phyloP scores from a whole-genome alignment of 2,329 filamentous ascomycete genomes.

The Massarina eburnea region DNA sequence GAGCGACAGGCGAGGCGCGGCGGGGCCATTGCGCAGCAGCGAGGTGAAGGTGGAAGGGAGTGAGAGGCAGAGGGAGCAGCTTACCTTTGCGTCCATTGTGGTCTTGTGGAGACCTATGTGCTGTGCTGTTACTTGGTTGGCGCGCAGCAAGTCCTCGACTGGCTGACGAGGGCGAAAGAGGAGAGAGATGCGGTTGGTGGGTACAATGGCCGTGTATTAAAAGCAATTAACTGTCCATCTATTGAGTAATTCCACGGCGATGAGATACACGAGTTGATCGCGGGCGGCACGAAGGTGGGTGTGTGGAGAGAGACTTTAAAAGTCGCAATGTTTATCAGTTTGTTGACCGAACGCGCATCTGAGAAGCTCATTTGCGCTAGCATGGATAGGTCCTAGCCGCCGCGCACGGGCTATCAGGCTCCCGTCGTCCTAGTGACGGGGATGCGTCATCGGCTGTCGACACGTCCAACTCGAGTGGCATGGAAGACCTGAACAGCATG shows the following conservation, averaged over 20 bases:
- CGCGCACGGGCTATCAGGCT: not conserved
- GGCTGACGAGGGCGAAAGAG: constrained; percentile 23
- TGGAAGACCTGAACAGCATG: not conserved
- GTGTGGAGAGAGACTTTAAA: constrained; percentile 1
- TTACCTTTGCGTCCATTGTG: constrained; percentile 51
- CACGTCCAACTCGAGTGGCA: not conserved
- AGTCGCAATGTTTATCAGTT: not conserved
- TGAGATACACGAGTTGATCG: constrained; percentile 40
- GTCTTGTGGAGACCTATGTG: constrained; percentile 5
- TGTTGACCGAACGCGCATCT: not conserved
- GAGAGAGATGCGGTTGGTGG: constrained; percentile 27
- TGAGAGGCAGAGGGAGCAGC: constrained; percentile 6
- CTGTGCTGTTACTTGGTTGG: not conserved
- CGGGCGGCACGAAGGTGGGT: constrained; percentile 16
- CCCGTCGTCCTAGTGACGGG: not conserved
- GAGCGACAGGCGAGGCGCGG: not conserved
- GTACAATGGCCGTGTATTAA: constrained; percentile 36
- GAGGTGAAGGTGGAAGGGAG: not conserved
- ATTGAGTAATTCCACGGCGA: constrained; percentile 35
- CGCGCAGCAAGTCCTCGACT: constrained; percentile 15
- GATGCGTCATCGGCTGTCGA: not conserved
- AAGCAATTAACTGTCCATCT: constrained; percentile 44
- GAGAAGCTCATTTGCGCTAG: not conserved
- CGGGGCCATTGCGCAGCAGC: not conserved
- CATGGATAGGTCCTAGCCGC: not conserved